These are phyloP conservation scores for Endotrypanum monterogeii DNA, from an alignment of 208 protist species.

Conservation along the genomic window DNA sequence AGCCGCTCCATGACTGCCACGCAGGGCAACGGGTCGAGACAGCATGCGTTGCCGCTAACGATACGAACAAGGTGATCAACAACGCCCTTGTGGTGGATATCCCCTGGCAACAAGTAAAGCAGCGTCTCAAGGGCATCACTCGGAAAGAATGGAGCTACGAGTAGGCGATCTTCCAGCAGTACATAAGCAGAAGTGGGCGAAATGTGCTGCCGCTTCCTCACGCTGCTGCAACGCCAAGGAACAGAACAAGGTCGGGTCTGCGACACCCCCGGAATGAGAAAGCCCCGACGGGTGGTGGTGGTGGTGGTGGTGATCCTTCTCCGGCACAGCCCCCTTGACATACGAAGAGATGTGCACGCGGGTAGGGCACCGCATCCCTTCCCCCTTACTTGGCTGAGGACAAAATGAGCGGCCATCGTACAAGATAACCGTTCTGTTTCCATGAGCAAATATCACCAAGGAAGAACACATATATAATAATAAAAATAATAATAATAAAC, in stretches of 20 bases:
- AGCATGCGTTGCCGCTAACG: slow-evolving; percentile 23
- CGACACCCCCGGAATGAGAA: slow-evolving; percentile 1
- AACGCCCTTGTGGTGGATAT: slow-evolving; percentile 20
- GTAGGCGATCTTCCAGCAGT: slow-evolving; percentile 34
- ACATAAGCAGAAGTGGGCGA: neutral
- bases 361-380: no score
- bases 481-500: no score
- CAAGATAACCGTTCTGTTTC: no score
- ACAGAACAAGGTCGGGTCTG: no score
- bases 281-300: neutral
- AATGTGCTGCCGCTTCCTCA: neutral
- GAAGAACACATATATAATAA: no score
- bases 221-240: neutral
- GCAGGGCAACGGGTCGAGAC: slow-evolving; percentile 14
- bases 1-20: slow-evolving; percentile 13
- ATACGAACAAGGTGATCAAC: slow-evolving; percentile 25
- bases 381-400: no score
- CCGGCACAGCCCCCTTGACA: neutral
- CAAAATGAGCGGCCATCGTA: neutral
- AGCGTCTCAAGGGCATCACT: slow-evolving; percentile 31
- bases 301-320: neutral
- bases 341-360: neutral
- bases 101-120: neutral
- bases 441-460: no score
- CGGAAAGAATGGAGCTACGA: slow-evolving; percentile 29